Conservation (phyloP, 2,329 filamentous ascomycete species). For the Penicillium occitanis region DNA sequence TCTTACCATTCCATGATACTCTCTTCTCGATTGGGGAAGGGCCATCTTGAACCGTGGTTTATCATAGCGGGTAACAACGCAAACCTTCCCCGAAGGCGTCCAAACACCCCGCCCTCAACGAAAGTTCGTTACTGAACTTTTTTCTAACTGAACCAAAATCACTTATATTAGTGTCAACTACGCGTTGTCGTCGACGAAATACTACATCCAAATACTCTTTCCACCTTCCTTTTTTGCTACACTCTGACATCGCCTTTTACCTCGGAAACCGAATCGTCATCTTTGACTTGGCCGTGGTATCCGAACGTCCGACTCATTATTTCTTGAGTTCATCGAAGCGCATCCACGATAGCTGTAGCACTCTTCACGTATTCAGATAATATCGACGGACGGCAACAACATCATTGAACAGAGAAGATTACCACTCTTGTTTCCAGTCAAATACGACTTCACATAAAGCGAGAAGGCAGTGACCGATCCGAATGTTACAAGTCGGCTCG, state of each 20-base stretch:
- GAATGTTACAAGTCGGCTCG: conserved; percentile 21
- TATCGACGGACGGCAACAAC: background rate
- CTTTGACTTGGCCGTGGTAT: background rate
- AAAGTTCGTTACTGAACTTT: conserved; percentile 8
- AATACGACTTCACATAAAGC: background rate
- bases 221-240: background rate
- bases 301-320: background rate
- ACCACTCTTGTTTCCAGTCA: background rate
- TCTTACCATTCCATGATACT: conserved; percentile 21
- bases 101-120: conserved; percentile 3
- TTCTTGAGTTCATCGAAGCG: background rate
- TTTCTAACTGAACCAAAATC: background rate
- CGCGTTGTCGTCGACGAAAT: background rate
- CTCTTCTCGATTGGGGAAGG: conserved; percentile 1
- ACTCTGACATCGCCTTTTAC: background rate
- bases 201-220: background rate
- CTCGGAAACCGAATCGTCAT: background rate
- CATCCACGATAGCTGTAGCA: background rate
- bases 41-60: conserved; percentile 9
- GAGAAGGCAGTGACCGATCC: conserved; percentile 15
- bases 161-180: conserved; percentile 11
- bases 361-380: background rate
- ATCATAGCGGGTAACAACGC: conserved; percentile 15
- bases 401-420: background rate
- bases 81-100: conserved; percentile 2